phyloP scores from a whole-genome alignment of 768 basidiomycete genomes.

The Leucosporidium creatinivorum region DNA sequence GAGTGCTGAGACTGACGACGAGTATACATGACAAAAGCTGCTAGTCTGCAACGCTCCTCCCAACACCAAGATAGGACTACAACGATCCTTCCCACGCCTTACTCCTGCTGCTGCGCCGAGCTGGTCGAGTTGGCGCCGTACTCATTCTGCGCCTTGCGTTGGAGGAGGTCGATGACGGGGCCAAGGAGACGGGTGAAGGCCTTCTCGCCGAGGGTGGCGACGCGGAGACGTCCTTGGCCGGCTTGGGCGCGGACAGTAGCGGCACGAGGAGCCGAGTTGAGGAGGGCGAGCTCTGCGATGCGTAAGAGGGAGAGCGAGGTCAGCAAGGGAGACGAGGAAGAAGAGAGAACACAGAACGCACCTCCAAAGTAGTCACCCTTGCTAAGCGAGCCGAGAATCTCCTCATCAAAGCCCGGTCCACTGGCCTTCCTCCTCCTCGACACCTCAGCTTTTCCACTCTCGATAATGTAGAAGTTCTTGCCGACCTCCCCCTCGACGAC shows the following conservation, averaged over 20 bases:
- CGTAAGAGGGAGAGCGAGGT: constrained; percentile 1
- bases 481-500: constrained; percentile 91
- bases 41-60: too few relatives aligned
- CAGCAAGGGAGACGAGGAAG: background rate
- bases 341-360: constrained; percentile 43
- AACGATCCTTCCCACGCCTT: too few relatives aligned
- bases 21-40: too few relatives aligned
- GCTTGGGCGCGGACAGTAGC: constrained; percentile 75
- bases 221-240: constrained; percentile 61
- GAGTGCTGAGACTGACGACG: too few relatives aligned
- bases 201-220: constrained; percentile 84
- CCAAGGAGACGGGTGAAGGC: constrained; percentile 92
- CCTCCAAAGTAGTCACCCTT: constrained; percentile 99
- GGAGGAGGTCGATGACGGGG: constrained; percentile 37
- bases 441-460: constrained; percentile 83
- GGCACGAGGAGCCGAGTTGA: constrained; percentile 80
- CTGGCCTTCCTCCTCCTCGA: constrained; percentile 63
- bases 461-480: constrained; percentile 95
- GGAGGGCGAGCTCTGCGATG: constrained; percentile 71
- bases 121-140: constrained; percentile 22
- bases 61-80: too few relatives aligned
- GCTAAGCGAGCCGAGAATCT: constrained; percentile 64
- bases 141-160: constrained; percentile 35
- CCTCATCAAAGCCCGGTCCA: constrained; percentile 48
- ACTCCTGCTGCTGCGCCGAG: too few relatives aligned